Conservation (phyloP, 768 basidiomycete species). For the Artomyces pyxidatus region DNA sequence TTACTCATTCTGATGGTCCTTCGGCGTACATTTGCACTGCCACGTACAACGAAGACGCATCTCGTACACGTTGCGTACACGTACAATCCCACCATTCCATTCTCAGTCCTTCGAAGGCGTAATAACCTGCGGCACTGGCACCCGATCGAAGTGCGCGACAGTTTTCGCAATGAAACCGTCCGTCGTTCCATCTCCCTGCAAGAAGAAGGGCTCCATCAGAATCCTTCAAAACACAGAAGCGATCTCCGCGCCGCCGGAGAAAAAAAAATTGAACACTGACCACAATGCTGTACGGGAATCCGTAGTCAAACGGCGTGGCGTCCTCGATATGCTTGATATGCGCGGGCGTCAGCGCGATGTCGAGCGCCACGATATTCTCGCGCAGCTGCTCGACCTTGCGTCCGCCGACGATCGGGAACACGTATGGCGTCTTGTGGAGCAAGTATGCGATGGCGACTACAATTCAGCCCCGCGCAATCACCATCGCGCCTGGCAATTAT, state of each 20-base stretch:
- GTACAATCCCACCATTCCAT: too few species aligned
- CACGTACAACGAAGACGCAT: too few species aligned
- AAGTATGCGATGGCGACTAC: slow-evolving; percentile 47
- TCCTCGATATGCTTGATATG: slow-evolving; percentile 40
- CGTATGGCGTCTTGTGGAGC: slow-evolving; percentile 44
- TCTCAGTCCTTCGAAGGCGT: not conserved
- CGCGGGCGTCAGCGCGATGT: slow-evolving; percentile 34
- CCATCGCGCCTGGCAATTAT: not conserved
- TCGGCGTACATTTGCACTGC: too few species aligned
- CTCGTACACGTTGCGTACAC: too few species aligned
- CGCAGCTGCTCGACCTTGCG: slow-evolving; percentile 44
- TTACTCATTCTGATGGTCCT: too few species aligned
- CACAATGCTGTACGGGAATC: slow-evolving; percentile 33
- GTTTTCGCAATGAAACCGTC: not conserved
- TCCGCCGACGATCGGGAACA: slow-evolving; percentile 45
- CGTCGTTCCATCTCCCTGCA: not conserved
- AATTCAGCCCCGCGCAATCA: slow-evolving; percentile 6
- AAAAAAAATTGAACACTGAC: too few species aligned
- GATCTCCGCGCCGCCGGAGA: too few species aligned
- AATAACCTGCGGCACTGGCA: not conserved
- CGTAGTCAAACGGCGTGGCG: slow-evolving; percentile 34
- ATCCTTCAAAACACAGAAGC: not conserved
- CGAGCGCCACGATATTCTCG: slow-evolving; percentile 43
- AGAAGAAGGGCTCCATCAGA: not conserved
- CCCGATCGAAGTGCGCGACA: not conserved